Conservation (phyloP, 371 early-diverging fungal species). For the Zychaea mexicana region DNA sequence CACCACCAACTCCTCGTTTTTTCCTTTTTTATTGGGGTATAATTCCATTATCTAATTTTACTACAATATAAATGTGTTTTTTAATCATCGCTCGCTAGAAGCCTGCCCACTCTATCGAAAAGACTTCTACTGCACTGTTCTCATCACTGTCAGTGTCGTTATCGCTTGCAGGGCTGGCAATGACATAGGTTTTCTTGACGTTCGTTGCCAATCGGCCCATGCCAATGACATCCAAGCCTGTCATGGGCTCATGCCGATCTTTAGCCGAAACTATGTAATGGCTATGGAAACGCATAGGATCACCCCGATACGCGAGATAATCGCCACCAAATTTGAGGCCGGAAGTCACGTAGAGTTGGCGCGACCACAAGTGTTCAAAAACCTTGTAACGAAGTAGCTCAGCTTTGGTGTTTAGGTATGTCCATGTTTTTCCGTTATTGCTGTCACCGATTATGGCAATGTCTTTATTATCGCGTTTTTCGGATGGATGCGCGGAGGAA, state of each 20-base stretch:
- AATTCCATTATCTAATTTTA: background rate
- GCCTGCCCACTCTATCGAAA: background rate
- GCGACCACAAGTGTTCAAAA: conserved; percentile 56
- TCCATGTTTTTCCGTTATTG: conserved; percentile 6
- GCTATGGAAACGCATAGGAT: conserved; percentile 59
- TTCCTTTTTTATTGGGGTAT: background rate
- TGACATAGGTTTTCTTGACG: conserved; percentile 55
- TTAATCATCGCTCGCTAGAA: background rate
- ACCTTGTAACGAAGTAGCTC: conserved; percentile 37
- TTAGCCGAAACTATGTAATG: conserved; percentile 44
- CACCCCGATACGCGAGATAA: conserved; percentile 60
- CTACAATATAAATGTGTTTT: background rate
- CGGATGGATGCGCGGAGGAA: too few relatives aligned
- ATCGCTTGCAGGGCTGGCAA: conserved; percentile 21
- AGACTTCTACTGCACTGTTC: background rate
- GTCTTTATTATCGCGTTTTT: too few relatives aligned
- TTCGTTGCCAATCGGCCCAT: conserved; percentile 56
- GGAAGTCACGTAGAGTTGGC: conserved; percentile 51
- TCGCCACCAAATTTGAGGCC: conserved; percentile 72
- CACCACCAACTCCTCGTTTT: too few relatives aligned
- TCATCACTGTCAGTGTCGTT: background rate
- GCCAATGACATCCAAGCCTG: conserved; percentile 37
- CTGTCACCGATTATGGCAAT: background rate
- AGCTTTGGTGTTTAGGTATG: conserved; percentile 23
- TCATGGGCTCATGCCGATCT: background rate